A percentile compares a stretch with the other conserved stretches of the same genome.
Evolutionary conservation across 768 basidiomycete species (phyloP).

Genomic region (Xerocomellus amylosporus): DNA sequence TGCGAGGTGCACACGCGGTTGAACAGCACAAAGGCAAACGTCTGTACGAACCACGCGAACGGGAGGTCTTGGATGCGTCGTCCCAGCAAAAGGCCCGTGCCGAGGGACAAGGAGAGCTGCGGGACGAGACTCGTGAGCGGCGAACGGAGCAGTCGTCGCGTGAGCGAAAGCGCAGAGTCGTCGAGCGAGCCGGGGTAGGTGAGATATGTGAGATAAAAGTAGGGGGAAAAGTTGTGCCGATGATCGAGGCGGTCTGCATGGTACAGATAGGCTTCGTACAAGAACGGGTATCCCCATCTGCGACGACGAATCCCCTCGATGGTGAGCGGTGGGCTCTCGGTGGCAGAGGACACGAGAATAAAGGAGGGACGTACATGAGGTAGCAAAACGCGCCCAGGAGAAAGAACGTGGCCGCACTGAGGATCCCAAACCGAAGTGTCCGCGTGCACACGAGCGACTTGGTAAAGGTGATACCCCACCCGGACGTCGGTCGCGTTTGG

Average conservation of each 20-base stretch:
- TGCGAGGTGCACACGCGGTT: conserved; percentile 98
- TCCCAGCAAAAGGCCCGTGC: conserved; percentile 73
- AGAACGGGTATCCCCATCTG: conserved; percentile 94
- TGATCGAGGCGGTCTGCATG: conserved; percentile 91
- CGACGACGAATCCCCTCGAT: neutral
- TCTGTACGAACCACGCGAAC: conserved; percentile 91
- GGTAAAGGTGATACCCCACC: conserved; percentile 29
- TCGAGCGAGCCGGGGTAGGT: conserved; percentile 54
- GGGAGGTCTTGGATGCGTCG: conserved; percentile 55
- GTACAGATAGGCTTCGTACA: conserved; percentile 91
- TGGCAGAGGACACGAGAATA: neutral
- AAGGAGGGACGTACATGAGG: conserved; percentile 56
- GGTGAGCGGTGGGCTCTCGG: neutral
- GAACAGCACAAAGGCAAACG: conserved; percentile 87
- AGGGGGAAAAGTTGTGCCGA: conserved; percentile 97
- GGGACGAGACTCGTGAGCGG: conserved; percentile 82
- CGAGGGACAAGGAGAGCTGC: conserved; percentile 71
- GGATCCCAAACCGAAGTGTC: conserved; percentile 60
- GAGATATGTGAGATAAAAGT: conserved; percentile 94
- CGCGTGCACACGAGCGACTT: conserved; percentile 45
- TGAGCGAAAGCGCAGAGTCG: conserved; percentile 27
- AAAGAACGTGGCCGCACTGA: conserved; percentile 70
- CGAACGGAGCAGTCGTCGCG: conserved; percentile 54
- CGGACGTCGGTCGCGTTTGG: conserved; percentile 16
- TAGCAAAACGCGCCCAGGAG: conserved; percentile 65